Percentiles rank a stretch among this genome's conserved stretches.
Conservation (phyloP, 2,329 filamentous ascomycete genomes). For the Aspergillus ochraceus region DNA sequence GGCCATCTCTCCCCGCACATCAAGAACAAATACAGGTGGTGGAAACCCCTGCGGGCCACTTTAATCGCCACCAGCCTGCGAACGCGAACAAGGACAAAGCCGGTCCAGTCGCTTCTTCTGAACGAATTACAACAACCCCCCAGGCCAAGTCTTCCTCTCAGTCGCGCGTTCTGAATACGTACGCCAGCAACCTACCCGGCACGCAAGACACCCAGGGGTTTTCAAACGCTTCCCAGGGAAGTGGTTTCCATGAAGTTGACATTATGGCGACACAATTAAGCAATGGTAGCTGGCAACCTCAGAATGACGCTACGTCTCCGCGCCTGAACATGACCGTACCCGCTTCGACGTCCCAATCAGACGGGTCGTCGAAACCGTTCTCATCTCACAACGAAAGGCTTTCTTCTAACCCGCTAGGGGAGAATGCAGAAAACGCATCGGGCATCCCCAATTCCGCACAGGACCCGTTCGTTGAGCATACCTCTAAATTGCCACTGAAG, state of each 20-base stretch:
- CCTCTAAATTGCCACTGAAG: constrained; percentile 12
- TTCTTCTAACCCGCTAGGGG: constrained; percentile 13
- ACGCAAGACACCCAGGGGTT: constrained; percentile 18
- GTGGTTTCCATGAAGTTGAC: constrained; percentile 11
- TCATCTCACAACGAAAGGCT: constrained; percentile 20
- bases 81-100: not conserved
- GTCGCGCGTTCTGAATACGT: constrained; percentile 35
- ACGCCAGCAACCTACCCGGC: constrained; percentile 25
- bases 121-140: constrained; percentile 23
- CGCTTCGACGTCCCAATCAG: constrained; percentile 8
- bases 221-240: constrained; percentile 9
- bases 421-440: not conserved
- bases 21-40: constrained; percentile 31
- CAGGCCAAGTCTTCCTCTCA: constrained; percentile 33
- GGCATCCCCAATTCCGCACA: not conserved
- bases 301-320: constrained; percentile 15
- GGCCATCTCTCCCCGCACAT: constrained; percentile 19
- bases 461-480: constrained; percentile 6
- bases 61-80: constrained; percentile 8
- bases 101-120: not conserved
- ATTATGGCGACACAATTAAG: constrained; percentile 25
- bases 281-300: constrained; percentile 16
- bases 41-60: constrained; percentile 27
- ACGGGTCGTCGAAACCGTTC: constrained; percentile 20
- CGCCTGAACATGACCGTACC: constrained; percentile 20